A percentile compares a stretch with the other conserved stretches of the same genome.
Conservation (phyloP, 192 early-diverging fungal species). For the Coemansia sp. region DNA sequence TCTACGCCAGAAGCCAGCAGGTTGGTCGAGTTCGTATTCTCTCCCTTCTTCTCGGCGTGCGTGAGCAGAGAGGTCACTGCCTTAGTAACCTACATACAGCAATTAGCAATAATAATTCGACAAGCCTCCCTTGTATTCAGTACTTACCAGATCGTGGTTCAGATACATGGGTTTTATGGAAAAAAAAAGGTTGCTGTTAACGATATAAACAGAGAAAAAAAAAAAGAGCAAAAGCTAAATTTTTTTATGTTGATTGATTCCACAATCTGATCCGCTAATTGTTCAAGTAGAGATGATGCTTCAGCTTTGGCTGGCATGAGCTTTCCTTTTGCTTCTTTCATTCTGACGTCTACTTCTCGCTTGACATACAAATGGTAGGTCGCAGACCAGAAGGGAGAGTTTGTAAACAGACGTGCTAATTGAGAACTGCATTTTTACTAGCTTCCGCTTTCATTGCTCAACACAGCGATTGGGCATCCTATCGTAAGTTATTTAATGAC, state of each 20-base stretch:
- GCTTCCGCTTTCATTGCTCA: constrained; percentile 90
- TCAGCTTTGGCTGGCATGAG: no score
- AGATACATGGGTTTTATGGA: constrained; percentile 24
- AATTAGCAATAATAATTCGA: neutral
- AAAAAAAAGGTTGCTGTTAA: neutral
- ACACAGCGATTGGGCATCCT: constrained; percentile 82
- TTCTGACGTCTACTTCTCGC: neutral
- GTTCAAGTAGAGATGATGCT: no score
- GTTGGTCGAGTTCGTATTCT: constrained; percentile 42
- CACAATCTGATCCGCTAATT: neutral
- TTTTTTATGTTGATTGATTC: neutral
- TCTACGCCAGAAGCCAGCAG: constrained; percentile 58
- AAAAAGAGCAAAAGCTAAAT: constrained; percentile 6
- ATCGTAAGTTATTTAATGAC: constrained; percentile 52
- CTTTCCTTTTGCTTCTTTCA: neutral
- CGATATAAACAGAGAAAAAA: constrained; percentile 6
- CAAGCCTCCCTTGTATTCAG: neutral
- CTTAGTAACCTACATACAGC: constrained; percentile 33
- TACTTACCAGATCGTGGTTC: constrained; percentile 41
- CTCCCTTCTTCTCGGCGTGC: constrained; percentile 23
- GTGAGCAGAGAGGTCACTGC: constrained; percentile 40
- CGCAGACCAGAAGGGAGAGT: no score
- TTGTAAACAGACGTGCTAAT: no score
- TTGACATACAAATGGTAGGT: constrained; percentile 10
- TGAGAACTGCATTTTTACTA: constrained; percentile 20